Percentiles rank a stretch among this genome's conserved stretches.
Conservation (phyloP, 495 filamentous ascomycete species). For the Aspergillus haitiensis region DNA sequence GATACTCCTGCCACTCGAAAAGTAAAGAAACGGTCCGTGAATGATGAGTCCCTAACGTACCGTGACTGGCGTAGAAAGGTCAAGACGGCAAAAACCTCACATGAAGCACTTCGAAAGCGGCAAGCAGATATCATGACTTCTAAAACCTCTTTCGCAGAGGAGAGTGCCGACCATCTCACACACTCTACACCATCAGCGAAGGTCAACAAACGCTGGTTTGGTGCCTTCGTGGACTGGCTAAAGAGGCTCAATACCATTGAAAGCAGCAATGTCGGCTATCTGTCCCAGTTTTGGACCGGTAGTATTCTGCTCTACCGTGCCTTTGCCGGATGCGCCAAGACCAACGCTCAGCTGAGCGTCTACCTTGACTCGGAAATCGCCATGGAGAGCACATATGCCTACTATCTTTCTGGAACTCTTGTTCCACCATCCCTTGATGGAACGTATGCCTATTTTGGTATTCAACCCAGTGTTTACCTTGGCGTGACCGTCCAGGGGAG, state of each 20-base stretch:
- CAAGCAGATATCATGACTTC: too few species aligned
- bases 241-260: conserved; percentile 14
- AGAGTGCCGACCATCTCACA: too few species aligned
- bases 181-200: too few species aligned
- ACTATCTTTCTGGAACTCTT: conserved; percentile 26
- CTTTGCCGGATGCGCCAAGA: neutral
- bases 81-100: neutral
- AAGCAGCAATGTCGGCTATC: conserved; percentile 1
- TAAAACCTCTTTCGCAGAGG: too few species aligned
- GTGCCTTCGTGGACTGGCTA: conserved; percentile 17
- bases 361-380: conserved; percentile 23
- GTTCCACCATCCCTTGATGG: conserved; percentile 18
- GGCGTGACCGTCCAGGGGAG: conserved; percentile 21
- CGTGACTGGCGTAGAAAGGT: neutral
- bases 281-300: neutral
- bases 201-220: conserved; percentile 27
- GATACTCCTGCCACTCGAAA: too few species aligned
- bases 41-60: conserved; percentile 12
- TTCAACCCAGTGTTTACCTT: conserved; percentile 18
- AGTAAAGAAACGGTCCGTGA: too few species aligned
- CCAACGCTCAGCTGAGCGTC: conserved; percentile 20
- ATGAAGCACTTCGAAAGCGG: too few species aligned
- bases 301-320: conserved; percentile 11
- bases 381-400: conserved; percentile 27
- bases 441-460: conserved; percentile 25